Conservation (phyloP, 768 basidiomycete genomes). For the Cyathus striatus region DNA sequence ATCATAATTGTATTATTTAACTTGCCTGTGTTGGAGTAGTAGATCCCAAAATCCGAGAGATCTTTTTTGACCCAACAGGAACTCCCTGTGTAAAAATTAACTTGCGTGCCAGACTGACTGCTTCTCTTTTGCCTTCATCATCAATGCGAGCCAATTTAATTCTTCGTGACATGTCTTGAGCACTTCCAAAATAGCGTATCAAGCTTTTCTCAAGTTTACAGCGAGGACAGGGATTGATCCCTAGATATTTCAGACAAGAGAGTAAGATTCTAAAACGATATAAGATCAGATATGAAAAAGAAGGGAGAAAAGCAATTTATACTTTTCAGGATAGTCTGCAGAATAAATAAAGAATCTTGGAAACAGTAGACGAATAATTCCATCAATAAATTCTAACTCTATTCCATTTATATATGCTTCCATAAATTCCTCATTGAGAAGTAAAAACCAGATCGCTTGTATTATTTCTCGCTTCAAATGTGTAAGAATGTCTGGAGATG, state of each 20-base stretch:
- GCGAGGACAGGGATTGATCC: constrained; percentile 17
- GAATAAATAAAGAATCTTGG: constrained; percentile 11
- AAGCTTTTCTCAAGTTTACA: constrained; percentile 13
- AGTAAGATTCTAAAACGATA: constrained; percentile 10
- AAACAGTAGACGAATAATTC: constrained; percentile 5
- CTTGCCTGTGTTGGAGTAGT: constrained; percentile 5
- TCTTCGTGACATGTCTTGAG: background rate
- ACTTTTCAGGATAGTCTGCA: constrained; percentile 15
- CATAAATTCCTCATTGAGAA: constrained; percentile 12
- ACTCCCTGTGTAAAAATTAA: background rate
- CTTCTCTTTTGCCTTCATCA: background rate
- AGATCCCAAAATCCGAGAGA: constrained; percentile 2
- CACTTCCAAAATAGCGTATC: constrained; percentile 8
- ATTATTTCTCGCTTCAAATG: constrained; percentile 12
- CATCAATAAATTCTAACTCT: constrained; percentile 5
- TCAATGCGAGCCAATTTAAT: background rate
- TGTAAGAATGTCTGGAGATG: constrained; percentile 6
- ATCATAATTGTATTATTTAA: background rate
- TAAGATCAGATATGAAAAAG: background rate
- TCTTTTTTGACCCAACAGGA: background rate
- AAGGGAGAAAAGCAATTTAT: background rate
- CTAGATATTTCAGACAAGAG: constrained; percentile 13
- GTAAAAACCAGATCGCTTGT: constrained; percentile 9
- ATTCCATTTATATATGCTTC: constrained; percentile 14
- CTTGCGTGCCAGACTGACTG: background rate